Evolutionary conservation across 2,329 filamentous ascomycete genomes (phyloP), one percentile per base, ranked within the genome.

Genomic region (Byssoonygena ceratinophila): DNA sequence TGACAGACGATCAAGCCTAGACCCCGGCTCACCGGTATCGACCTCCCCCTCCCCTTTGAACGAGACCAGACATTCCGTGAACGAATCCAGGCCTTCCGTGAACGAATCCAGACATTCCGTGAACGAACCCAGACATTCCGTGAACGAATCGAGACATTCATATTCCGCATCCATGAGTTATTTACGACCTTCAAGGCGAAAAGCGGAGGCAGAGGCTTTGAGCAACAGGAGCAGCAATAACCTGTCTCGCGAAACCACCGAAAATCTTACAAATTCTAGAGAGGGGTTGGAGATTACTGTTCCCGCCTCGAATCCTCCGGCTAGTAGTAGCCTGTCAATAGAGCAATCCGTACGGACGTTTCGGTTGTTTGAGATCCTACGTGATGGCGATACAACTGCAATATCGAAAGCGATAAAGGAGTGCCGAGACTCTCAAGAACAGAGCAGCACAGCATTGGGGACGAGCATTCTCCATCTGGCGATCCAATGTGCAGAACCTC

Each of bases 271-370:
- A 29, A 41, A 61, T 54, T 54, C 63, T 51, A 58, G 60, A 50
- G 57, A 58, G 34, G 64, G 55, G 54, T 54, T 51, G 34, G 62
- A 62, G 32, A 57, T 53, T 55, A 69, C 61, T 62, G 62, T 61
- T 53, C 66, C 60, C 55, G 66, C 55, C 64, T 60, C 50, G 61
- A 57, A 54, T 63, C 55, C 63, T 57, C 60, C 63, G 55, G 59
- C 66, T 61, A 31, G 34, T 7, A 29, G 34, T 27, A 32, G 36
- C 16, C 23, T 48, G 54, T 64, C 62, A 56, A 67, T 72, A 57
- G 90, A 98, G 66, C 89, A 95, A 68, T 96, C 91, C 0, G 88
- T 98, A 50, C 82, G 85, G 64, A 90, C 94, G 59, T 98, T 98
- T 69, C 83, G 90, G 59, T 81, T 96, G 44, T 95, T 97, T 64